phyloP scores from a whole-genome alignment of 1,284 basidiomycete species.

The Sphaerobolus stellatus region DNA sequence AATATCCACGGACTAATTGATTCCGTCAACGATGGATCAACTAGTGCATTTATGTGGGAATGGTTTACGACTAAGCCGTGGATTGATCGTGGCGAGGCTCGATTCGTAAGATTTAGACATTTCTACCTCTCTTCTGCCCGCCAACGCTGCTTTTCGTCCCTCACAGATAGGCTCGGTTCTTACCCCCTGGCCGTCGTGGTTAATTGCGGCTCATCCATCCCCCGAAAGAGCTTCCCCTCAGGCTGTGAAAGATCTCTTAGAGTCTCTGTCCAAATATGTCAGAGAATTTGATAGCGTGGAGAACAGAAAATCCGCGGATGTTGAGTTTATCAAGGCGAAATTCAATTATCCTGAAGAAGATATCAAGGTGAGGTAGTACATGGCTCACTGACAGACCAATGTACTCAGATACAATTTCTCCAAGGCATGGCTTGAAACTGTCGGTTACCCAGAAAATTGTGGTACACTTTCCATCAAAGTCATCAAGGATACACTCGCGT shows the following conservation, averaged over 20 bases:
- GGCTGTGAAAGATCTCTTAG: conserved; percentile 63
- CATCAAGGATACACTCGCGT: conserved; percentile 70
- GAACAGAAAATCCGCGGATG: conserved; percentile 57
- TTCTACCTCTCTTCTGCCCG: neutral
- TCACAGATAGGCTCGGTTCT: conserved; percentile 83
- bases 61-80: conserved; percentile 98
- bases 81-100: conserved; percentile 77
- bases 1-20: conserved; percentile 87
- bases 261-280: conserved; percentile 63
- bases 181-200: conserved; percentile 97
- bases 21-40: conserved; percentile 85
- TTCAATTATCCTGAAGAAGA: conserved; percentile 84
- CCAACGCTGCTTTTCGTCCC: too few species aligned
- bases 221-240: conserved; percentile 49
- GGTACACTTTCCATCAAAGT: conserved; percentile 60
- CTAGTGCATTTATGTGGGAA: conserved; percentile 91
- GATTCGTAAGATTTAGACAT: conserved; percentile 68
- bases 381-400: conserved; percentile 13
- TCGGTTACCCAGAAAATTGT: conserved; percentile 72
- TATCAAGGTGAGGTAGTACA: conserved; percentile 52
- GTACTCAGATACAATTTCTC: conserved; percentile 14
- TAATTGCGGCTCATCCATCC: conserved; percentile 80
- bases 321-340: conserved; percentile 73
- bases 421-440: conserved; percentile 79
- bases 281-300: conserved; percentile 65